Conservation (phyloP, 2,329 filamentous ascomycete species). For the Dothistroma pini region DNA sequence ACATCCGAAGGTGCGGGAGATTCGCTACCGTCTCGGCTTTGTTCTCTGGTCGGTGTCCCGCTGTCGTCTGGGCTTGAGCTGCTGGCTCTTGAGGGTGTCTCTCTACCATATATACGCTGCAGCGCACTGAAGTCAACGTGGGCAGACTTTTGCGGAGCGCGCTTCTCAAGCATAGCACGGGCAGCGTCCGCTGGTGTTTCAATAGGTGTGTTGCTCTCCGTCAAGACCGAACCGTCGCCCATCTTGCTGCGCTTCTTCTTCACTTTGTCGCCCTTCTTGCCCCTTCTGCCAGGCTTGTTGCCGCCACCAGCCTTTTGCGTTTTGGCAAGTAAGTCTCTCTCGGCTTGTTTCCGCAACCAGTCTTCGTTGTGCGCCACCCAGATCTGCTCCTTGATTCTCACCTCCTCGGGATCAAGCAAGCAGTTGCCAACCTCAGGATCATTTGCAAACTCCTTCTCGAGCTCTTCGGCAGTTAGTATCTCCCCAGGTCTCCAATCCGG, state of each 20-base stretch:
- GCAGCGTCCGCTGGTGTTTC: conserved; percentile 45
- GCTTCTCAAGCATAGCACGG: conserved; percentile 45
- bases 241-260: conserved; percentile 47
- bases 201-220: conserved; percentile 40
- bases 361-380: conserved; percentile 96
- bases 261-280: conserved; percentile 35
- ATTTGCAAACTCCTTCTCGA: conserved; percentile 72
- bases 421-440: conserved; percentile 85
- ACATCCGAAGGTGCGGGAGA: conserved; percentile 5
- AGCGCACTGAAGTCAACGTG: conserved; percentile 48
- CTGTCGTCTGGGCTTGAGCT: conserved; percentile 15
- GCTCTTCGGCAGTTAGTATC: conserved; percentile 27
- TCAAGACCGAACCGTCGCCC: conserved; percentile 41
- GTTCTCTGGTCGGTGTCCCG: conserved; percentile 9
- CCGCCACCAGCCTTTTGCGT: conserved; percentile 51
- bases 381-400: conserved; percentile 79
- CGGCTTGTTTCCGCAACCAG: conserved; percentile 82
- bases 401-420: conserved; percentile 68
- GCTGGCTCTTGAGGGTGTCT: conserved; percentile 18
- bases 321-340: conserved; percentile 73
- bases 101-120: conserved; percentile 38
- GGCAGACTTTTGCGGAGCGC: conserved; percentile 40
- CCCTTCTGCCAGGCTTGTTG: conserved; percentile 21
- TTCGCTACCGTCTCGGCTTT: neutral
- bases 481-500: conserved; percentile 21